These are phyloP conservation scores for Chiua virens DNA, from an alignment of 768 basidiomycete genomes.

Conservation along the genomic window DNA sequence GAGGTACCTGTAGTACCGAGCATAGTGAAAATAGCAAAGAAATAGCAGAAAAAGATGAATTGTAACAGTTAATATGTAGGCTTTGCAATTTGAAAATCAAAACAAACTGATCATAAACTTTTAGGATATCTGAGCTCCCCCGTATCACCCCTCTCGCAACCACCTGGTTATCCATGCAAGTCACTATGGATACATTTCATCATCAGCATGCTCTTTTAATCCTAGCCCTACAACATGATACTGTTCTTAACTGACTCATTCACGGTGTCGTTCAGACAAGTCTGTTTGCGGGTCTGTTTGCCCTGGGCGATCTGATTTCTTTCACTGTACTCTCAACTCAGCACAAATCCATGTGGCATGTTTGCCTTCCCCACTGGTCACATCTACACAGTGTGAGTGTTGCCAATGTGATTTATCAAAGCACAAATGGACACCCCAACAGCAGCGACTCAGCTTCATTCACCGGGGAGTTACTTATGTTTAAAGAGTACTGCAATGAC, in stretches of 20 bases:
- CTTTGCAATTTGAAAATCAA: too few relatives aligned
- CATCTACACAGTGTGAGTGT: conserved; percentile 47
- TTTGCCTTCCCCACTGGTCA: conserved; percentile 41
- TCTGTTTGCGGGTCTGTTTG: conserved; percentile 49
- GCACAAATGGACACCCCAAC: too few relatives aligned
- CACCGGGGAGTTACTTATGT: too few relatives aligned
- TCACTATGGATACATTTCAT: conserved; percentile 42
- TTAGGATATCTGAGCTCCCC: conserved; percentile 41
- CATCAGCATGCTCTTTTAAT: conserved; percentile 32
- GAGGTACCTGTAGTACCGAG: too few relatives aligned
- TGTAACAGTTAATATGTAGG: too few relatives aligned
- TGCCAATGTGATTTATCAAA: too few relatives aligned
- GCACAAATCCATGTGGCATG: conserved; percentile 36
- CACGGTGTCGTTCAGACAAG: conserved; percentile 56
- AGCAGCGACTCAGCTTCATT: too few relatives aligned
- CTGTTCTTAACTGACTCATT: conserved; percentile 51
- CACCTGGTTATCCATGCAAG: conserved; percentile 48
- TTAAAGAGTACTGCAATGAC: too few relatives aligned
- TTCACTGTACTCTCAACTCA: conserved; percentile 28
- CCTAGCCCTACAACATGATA: conserved; percentile 20
- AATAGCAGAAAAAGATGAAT: too few relatives aligned
- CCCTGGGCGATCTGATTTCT: conserved; percentile 46
- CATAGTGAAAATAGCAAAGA: too few relatives aligned
- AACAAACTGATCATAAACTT: too few relatives aligned
- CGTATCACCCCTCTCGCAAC: conserved; percentile 41